A percentile compares a stretch with the other conserved stretches of the same genome.
Conservation (phyloP, 139 green algal species). For the Haematococcus sp. region DNA sequence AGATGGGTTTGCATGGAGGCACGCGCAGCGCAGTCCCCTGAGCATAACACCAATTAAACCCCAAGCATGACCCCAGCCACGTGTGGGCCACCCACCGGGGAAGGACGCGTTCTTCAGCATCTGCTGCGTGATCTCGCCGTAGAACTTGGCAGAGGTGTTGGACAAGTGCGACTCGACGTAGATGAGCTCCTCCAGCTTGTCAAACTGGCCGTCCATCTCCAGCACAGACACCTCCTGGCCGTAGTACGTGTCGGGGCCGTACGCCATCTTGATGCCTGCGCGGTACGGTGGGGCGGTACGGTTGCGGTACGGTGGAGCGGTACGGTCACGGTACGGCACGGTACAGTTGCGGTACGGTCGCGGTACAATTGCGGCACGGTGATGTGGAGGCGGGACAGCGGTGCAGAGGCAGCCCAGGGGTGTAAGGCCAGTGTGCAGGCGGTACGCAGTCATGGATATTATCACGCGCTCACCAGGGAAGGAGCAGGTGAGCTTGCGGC, state of each 20-base stretch:
- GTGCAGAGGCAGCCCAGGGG: background rate
- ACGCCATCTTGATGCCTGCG: conserved; percentile 85
- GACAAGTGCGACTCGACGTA: conserved; percentile 98
- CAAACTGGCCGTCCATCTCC: conserved; percentile 98
- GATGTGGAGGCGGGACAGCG: background rate
- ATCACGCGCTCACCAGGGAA: conserved; percentile 77
- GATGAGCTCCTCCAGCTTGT: conserved; percentile 99
- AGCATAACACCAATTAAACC: no score
- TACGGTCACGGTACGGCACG: no score
- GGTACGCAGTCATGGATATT: background rate
- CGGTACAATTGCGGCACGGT: background rate
- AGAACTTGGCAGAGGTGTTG: conserved; percentile 98
- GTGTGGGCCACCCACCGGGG: no score
- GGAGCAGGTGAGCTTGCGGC: conserved; percentile 99
- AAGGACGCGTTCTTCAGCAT: conserved; percentile 98
- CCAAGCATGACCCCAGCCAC: no score
- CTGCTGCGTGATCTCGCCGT: conserved; percentile 99
- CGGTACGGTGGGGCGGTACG: no score
- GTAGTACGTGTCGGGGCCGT: conserved; percentile 95
- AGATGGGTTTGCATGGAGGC: no score
- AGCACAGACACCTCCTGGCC: conserved; percentile 79
- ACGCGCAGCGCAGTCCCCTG: no score
- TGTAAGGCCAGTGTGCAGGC: background rate
- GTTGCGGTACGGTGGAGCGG: no score
- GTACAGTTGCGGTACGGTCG: no score